phyloP scores from a whole-genome alignment of 2,329 filamentous ascomycete species.

The Trichoderma pleuroti region DNA sequence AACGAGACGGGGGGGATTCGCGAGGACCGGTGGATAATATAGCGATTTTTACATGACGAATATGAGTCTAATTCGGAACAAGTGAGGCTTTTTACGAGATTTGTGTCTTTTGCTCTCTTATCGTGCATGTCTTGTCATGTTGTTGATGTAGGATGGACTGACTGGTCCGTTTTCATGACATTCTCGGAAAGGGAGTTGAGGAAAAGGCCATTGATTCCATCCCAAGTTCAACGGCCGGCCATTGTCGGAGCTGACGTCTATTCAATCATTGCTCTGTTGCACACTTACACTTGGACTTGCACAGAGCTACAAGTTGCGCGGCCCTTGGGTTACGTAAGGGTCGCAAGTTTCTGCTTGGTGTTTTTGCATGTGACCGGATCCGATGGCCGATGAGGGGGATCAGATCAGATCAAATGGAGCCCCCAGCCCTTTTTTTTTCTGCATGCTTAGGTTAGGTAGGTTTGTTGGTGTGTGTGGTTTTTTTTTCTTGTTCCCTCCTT shows the following conservation, averaged over 20 bases:
- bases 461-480: neutral
- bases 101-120: neutral
- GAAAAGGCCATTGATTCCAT: neutral
- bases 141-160: neutral
- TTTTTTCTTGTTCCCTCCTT: neutral
- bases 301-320: neutral
- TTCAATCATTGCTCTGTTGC: neutral
- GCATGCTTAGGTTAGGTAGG: neutral
- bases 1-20: neutral
- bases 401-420: slow-evolving; percentile 15
- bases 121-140: neutral
- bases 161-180: neutral
- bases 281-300: too few relatives aligned
- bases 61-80: neutral
- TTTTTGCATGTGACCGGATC: slow-evolving; percentile 13
- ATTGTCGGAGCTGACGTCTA: neutral
- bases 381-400: neutral
- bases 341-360: neutral
- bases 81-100: neutral
- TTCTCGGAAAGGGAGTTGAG: neutral
- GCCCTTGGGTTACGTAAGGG: slow-evolving; percentile 2
- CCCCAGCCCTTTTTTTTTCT: too few relatives aligned
- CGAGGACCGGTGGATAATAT: slow-evolving; percentile 4
- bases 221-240: neutral
- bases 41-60: neutral